A percentile compares a stretch with the other conserved stretches of the same genome.
These are phyloP conservation scores for Trichoderma afroharzianum DNA, from an alignment of 2,329 filamentous ascomycete species.

Conservation along the genomic window DNA sequence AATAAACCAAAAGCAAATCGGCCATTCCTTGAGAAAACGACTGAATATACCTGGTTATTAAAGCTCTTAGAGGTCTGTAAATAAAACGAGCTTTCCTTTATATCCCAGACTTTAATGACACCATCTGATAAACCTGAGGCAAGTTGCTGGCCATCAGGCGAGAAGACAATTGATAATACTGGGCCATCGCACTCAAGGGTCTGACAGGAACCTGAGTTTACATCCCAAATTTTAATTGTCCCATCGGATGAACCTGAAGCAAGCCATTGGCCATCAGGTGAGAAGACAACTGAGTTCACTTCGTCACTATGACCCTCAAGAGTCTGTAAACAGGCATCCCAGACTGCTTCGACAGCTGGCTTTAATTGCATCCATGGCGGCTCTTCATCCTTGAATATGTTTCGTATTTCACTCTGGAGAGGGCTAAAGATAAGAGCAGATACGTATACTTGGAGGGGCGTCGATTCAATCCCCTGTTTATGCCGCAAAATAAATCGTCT, in stretches of 20 bases:
- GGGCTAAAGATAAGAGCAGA: neutral
- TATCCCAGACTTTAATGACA: neutral
- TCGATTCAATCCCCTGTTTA: neutral
- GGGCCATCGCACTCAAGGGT: conserved; percentile 13
- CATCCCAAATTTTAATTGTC: conserved; percentile 3
- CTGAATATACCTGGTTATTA: neutral
- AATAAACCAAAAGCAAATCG: neutral
- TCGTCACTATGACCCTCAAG: neutral
- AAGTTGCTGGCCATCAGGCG: neutral
- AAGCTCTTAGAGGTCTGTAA: neutral
- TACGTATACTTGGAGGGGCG: conserved; percentile 6
- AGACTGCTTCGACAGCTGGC: neutral
- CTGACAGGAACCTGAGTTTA: neutral
- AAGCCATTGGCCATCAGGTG: neutral
- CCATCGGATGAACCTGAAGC: neutral
- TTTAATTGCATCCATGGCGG: neutral
- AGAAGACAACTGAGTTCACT: conserved; percentile 3
- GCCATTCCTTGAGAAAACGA: neutral
- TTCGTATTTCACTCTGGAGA: neutral
- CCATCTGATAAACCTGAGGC: neutral
- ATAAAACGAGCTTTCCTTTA: neutral
- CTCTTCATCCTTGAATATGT: neutral
- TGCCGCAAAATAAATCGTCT: neutral
- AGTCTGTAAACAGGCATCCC: neutral
- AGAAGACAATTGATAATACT: neutral